phyloP scores from a whole-genome alignment of 306 rosid genomes.

The Morella rubra region DNA sequence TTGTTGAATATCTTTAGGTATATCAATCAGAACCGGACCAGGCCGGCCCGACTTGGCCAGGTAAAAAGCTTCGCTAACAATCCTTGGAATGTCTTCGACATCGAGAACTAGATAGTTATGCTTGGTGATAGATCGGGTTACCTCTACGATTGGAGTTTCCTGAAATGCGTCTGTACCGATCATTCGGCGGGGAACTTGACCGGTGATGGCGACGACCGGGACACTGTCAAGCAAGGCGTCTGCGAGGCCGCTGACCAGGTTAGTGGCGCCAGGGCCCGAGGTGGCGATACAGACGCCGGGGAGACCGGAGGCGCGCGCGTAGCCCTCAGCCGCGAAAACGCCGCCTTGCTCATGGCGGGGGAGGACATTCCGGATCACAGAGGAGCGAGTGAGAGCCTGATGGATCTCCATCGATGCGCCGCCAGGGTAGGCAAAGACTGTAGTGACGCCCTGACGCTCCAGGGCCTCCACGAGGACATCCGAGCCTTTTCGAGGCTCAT shows the following conservation, averaged over 20 bases:
- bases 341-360: constrained; percentile 97
- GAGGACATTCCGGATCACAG: constrained; percentile 59
- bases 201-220: constrained; percentile 79
- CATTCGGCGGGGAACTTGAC: constrained; percentile 86
- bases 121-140: constrained; percentile 83
- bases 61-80: constrained; percentile 71
- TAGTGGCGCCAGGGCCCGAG: constrained; percentile 94
- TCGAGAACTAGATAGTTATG: constrained; percentile 89
- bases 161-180: constrained; percentile 95
- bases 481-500: constrained; percentile 70
- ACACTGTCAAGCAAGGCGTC: constrained; percentile 74
- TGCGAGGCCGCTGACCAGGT: constrained; percentile 83
- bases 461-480: constrained; percentile 91
- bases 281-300: constrained; percentile 92
- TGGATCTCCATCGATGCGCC: constrained; percentile 97
- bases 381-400: constrained; percentile 87
- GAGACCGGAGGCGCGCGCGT: constrained; percentile 71
- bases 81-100: constrained; percentile 77
- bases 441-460: constrained; percentile 70
- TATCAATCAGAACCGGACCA: constrained; percentile 76
- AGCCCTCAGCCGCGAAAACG: constrained; percentile 84
- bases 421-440: constrained; percentile 90
- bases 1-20: constrained; percentile 88
- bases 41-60: constrained; percentile 80
- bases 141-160: constrained; percentile 89